Evolutionary conservation across 176 grass and related monocot species (phyloP).

Genomic region (Triticum timopheevii): DNA sequence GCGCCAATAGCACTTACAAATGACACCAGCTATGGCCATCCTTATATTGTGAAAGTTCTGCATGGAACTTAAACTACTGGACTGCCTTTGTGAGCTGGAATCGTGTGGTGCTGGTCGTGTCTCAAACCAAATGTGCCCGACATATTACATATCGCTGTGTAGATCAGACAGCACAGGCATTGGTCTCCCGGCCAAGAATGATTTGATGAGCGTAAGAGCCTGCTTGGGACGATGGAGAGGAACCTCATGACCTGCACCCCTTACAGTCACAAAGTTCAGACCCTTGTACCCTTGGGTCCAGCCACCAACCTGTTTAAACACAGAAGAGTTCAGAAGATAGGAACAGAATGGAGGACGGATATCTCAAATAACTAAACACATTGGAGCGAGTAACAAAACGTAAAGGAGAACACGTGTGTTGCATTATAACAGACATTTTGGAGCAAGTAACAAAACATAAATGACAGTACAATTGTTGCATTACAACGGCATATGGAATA

Average conservation of each 20-base stretch:
- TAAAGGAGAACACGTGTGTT: background rate
- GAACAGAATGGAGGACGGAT: constrained; percentile 7
- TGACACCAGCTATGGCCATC: constrained; percentile 12
- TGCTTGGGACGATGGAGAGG: constrained; percentile 85
- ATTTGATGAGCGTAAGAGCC: constrained; percentile 73
- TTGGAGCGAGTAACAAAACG: background rate
- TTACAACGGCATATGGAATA: background rate
- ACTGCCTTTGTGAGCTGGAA: background rate
- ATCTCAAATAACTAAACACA: constrained; percentile 8
- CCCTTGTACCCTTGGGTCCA: constrained; percentile 90
- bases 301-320: constrained; percentile 81
- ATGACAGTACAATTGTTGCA: background rate
- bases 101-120: background rate
- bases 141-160: constrained; percentile 48
- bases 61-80: background rate
- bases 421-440: background rate
- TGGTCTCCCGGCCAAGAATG: constrained; percentile 76
- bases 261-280: constrained; percentile 74
- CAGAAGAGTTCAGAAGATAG: constrained; percentile 12
- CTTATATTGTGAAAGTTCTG: background rate
- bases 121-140: background rate
- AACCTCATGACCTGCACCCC: constrained; percentile 95
- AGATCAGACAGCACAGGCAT: constrained; percentile 58
- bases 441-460: background rate
- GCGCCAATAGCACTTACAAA: constrained; percentile 16